Percentiles rank a stretch among this genome's conserved stretches.
phyloP scores from a whole-genome alignment of 2,329 filamentous ascomycete genomes.

The Diplocarpon mali region DNA sequence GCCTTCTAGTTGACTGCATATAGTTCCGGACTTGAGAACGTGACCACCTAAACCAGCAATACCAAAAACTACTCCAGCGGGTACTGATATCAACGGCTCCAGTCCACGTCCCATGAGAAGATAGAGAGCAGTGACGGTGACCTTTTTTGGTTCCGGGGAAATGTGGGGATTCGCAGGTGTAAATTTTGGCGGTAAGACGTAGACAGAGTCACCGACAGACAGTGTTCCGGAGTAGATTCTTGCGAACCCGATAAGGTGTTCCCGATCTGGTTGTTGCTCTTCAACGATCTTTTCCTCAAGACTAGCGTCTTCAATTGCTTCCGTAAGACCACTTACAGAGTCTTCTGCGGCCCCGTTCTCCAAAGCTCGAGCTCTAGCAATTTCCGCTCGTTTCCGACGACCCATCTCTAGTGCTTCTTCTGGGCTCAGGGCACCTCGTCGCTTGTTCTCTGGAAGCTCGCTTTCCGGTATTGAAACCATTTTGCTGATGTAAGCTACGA shows the following conservation, averaged over 20 bases:
- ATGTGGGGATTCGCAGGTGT: slow-evolving; percentile 66
- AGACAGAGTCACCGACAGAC: slow-evolving; percentile 80
- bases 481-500: slow-evolving; percentile 94
- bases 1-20: slow-evolving; percentile 79
- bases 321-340: slow-evolving; percentile 36
- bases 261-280: slow-evolving; percentile 56
- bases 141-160: slow-evolving; percentile 64
- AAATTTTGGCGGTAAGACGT: slow-evolving; percentile 89
- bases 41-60: slow-evolving; percentile 86
- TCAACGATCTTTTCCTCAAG: slow-evolving; percentile 43
- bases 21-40: slow-evolving; percentile 88
- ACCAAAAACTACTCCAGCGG: slow-evolving; percentile 89
- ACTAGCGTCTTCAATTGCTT: slow-evolving; percentile 48
- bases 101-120: slow-evolving; percentile 90
- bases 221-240: slow-evolving; percentile 86
- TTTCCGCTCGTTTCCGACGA: slow-evolving; percentile 78
- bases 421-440: slow-evolving; percentile 60
- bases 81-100: slow-evolving; percentile 72
- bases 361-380: slow-evolving; percentile 62
- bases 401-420: slow-evolving; percentile 87
- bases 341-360: slow-evolving; percentile 22
- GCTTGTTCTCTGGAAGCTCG: slow-evolving; percentile 79
- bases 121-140: slow-evolving; percentile 80
- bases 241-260: slow-evolving; percentile 90
- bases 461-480: slow-evolving; percentile 94